These are phyloP conservation scores for Komagataella populi DNA, from an alignment of 805 yeast genomes.

Conservation along the genomic window DNA sequence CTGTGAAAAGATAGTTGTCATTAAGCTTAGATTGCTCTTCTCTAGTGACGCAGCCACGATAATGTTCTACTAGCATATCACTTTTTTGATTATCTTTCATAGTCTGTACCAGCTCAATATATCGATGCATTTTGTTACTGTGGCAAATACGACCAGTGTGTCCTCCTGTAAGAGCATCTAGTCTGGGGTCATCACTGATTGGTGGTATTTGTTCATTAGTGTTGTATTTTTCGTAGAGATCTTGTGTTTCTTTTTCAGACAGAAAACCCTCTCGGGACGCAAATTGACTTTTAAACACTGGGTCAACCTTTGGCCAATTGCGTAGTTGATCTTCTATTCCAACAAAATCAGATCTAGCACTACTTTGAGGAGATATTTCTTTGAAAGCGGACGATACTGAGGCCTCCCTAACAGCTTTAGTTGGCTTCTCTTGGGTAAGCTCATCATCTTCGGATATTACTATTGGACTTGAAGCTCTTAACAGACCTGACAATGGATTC, in stretches of 20 bases:
- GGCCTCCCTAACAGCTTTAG: neutral
- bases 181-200: neutral
- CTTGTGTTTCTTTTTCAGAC: neutral
- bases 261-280: neutral
- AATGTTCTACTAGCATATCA: neutral
- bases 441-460: neutral
- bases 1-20: neutral
- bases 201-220: neutral
- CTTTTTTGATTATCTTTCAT: neutral
- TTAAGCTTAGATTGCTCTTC: neutral
- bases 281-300: neutral
- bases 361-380: neutral
- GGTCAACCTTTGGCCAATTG: neutral
- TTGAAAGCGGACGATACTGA: neutral
- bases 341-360: neutral
- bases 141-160: conserved; percentile 1
- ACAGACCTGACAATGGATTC: neutral
- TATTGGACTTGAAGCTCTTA: neutral
- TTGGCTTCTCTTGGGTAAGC: neutral
- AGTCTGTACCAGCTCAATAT: conserved; percentile 2
- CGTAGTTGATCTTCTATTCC: neutral
- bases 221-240: neutral
- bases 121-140: conserved; percentile 4
- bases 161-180: neutral
- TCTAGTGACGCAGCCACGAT: neutral